A percentile compares a stretch with the other conserved stretches of the same genome.
Evolutionary conservation across 768 basidiomycete genomes (phyloP).

Genomic region (Collybiopsis luxurians): DNA sequence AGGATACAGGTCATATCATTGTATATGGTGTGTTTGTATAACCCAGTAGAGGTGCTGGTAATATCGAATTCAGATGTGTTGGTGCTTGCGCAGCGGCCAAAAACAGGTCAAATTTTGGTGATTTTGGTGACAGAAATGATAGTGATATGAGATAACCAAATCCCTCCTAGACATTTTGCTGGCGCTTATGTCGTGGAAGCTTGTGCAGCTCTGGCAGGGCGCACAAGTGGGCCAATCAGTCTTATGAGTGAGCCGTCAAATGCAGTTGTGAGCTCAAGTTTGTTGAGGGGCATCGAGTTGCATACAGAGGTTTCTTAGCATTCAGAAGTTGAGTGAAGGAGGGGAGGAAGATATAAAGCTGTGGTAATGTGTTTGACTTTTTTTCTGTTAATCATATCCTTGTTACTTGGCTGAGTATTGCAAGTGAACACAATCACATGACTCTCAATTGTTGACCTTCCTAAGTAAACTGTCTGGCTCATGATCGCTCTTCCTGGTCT

Average conservation of each 20-base stretch:
- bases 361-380: too few species aligned
- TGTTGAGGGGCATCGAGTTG: constrained; percentile 36
- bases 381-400: too few species aligned
- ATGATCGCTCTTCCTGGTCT: too few species aligned
- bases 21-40: constrained; percentile 76
- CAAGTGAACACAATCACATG: too few species aligned
- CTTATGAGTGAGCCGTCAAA: constrained; percentile 73
- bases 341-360: too few species aligned
- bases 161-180: neutral
- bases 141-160: neutral
- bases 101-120: constrained; percentile 44
- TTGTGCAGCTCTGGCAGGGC: constrained; percentile 18
- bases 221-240: constrained; percentile 77
- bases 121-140: constrained; percentile 26
- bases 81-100: constrained; percentile 39
- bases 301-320: constrained; percentile 75
- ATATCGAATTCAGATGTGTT: constrained; percentile 66
- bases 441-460: too few species aligned
- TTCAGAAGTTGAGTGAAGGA: constrained; percentile 21
- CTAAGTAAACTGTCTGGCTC: too few species aligned
- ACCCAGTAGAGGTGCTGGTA: constrained; percentile 59
- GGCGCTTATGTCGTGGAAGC: neutral
- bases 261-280: constrained; percentile 65
- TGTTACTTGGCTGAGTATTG: too few species aligned
- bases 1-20: constrained; percentile 42